Evolutionary conservation across 164 flowering plant genomes (phyloP).

Genomic region (Vitis cinerea): DNA sequence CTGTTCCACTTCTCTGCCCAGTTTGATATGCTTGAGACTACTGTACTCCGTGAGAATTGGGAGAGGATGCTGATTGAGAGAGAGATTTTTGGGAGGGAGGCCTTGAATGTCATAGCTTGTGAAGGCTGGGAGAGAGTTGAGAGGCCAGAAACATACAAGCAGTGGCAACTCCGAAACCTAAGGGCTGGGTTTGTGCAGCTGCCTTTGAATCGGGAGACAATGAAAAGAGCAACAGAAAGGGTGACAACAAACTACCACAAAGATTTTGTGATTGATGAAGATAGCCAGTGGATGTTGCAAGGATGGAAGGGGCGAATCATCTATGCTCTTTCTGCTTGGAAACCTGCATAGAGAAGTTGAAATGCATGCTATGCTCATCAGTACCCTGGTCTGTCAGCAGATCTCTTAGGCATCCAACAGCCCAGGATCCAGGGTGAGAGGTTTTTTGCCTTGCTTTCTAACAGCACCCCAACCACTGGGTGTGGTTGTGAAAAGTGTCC

Average conservation of each 20-base stretch:
- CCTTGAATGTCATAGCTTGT: slow-evolving; percentile 73
- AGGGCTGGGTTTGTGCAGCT: slow-evolving; percentile 73
- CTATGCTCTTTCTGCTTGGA: slow-evolving; percentile 67
- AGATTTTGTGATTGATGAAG: slow-evolving; percentile 72
- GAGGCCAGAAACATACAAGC: slow-evolving; percentile 90
- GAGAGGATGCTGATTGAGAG: slow-evolving; percentile 69
- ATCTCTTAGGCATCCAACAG: not conserved
- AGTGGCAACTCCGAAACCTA: slow-evolving; percentile 62
- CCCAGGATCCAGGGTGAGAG: not conserved
- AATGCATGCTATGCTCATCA: not conserved
- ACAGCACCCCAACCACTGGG: too few relatives aligned
- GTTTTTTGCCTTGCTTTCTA: not conserved
- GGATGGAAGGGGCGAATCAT: slow-evolving; percentile 86
- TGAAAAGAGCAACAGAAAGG: slow-evolving; percentile 38
- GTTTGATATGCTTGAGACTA: slow-evolving; percentile 80
- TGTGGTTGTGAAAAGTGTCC: too few relatives aligned
- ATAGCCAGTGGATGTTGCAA: slow-evolving; percentile 67
- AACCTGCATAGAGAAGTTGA: slow-evolving; percentile 29
- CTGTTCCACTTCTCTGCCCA: slow-evolving; percentile 72
- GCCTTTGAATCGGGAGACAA: slow-evolving; percentile 44
- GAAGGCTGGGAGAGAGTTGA: slow-evolving; percentile 85
- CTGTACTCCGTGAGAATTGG: slow-evolving; percentile 55
- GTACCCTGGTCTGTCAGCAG: not conserved
- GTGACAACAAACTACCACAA: slow-evolving; percentile 52
- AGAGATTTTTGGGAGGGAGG: slow-evolving; percentile 63